phyloP scores from a whole-genome alignment of 129 eudicot genomes.

The Saussurea involucrata region DNA sequence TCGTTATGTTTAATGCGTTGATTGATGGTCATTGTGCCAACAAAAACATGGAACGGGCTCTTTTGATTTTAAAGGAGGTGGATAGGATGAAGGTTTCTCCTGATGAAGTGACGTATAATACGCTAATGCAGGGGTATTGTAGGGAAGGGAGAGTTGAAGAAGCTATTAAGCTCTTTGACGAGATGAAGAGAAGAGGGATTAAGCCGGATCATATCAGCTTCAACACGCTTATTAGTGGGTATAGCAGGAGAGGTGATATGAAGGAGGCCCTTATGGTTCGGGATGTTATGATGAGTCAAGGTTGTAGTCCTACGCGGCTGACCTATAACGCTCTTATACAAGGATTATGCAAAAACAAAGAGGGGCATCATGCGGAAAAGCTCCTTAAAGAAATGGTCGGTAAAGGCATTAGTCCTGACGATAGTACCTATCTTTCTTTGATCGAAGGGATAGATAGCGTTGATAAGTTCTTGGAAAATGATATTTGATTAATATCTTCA shows the following conservation, averaged over 20 bases:
- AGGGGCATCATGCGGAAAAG: slow-evolving; percentile 45
- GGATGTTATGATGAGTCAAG: slow-evolving; percentile 56
- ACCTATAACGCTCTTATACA: slow-evolving; percentile 73
- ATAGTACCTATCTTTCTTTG: slow-evolving; percentile 46
- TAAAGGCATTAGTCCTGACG: slow-evolving; percentile 67
- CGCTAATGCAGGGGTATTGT: slow-evolving; percentile 67
- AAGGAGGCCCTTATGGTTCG: slow-evolving; percentile 60
- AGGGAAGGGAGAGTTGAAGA: slow-evolving; percentile 61
- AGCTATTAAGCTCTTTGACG: slow-evolving; percentile 49
- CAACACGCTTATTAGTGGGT: slow-evolving; percentile 70
- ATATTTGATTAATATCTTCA: not conserved
- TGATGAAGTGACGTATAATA: slow-evolving; percentile 79
- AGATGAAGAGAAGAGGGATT: slow-evolving; percentile 70
- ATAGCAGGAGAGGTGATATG: slow-evolving; percentile 67
- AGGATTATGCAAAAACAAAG: slow-evolving; percentile 60
- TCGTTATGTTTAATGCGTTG: slow-evolving; percentile 58
- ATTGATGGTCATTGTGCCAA: slow-evolving; percentile 70
- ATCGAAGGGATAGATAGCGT: slow-evolving; percentile 49
- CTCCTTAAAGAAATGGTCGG: slow-evolving; percentile 64
- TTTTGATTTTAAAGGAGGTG: slow-evolving; percentile 49
- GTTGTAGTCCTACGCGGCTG: slow-evolving; percentile 54
- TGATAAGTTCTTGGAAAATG: slow-evolving; percentile 35
- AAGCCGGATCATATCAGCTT: slow-evolving; percentile 59
- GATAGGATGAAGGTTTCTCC: slow-evolving; percentile 41
- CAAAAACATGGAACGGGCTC: slow-evolving; percentile 40